Evolutionary conservation across 2,329 filamentous ascomycete genomes (phyloP), one percentile per base, ranked within the genome.

Genomic region (Sporothrix sp.): DNA sequence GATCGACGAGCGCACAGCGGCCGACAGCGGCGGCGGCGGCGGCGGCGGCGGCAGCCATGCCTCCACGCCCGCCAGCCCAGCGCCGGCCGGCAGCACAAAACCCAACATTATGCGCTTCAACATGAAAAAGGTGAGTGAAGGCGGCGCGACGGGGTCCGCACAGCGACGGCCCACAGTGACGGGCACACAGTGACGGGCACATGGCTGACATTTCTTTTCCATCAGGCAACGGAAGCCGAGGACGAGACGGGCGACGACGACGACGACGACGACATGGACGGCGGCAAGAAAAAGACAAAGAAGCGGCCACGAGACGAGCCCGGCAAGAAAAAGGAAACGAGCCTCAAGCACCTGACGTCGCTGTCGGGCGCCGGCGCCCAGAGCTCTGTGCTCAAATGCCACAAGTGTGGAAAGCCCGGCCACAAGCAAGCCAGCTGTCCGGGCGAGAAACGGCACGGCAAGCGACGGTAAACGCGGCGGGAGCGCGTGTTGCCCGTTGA

Each of bases 351-450:
- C 21, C 62, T 82, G 51, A 74, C 71, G 4, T 82, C 79, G 1
- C 78, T 87, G 42, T 85, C 82, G 52, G 70, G 58, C 4, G 58
- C 59, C 36, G 62, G 60, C 36, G 57, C 58, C 28, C 54, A 56
- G 30, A 57, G 57, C 37, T 40, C 40, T 65, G 66, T 58, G 54
- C 65, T 75, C 40, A 70, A 68, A 40, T 87, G 84, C 62, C 78
- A 75, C 64, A 73, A 67, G 16, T 87, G 83, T 61, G 76, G 79
- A 14, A 71, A 78, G 56, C 67, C 69, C 30, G 82, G 82, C 1
- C 84, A 87, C 63, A 75, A 73, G 55, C 71, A 71, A 48, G 66
- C 63, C 43, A 72, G 80, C 18, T 85, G 82, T 60, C 72, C 78
- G 2, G 18, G 23, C 7, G 28, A 39, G 10, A 54, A 48, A 32